phyloP scores from a whole-genome alignment of 208 protist species.

The Herpetomonas tarakana region DNA sequence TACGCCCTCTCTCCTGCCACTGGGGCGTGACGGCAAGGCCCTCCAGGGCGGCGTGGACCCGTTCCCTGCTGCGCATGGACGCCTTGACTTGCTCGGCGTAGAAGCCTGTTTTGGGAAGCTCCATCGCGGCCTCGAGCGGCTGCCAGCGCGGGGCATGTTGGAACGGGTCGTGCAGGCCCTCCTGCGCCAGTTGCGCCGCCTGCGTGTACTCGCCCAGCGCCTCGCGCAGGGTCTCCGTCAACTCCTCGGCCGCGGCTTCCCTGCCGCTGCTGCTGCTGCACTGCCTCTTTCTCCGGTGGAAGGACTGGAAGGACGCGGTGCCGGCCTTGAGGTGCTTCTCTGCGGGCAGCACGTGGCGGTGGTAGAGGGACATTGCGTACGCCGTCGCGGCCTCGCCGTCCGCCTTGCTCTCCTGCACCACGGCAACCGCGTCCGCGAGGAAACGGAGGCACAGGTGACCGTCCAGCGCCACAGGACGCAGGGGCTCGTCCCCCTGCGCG shows the following conservation, averaged over 20 bases:
- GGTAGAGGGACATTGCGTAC: constrained; percentile 9
- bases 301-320: constrained; percentile 17
- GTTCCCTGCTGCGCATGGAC: not conserved
- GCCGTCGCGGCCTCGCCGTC: constrained; percentile 17
- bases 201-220: constrained; percentile 13
- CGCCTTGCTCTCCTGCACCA: not conserved
- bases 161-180: constrained; percentile 10
- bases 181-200: constrained; percentile 19
- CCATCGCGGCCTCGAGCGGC: not conserved
- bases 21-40: not conserved
- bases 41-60: not conserved
- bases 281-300: not conserved
- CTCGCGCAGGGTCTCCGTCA: not conserved
- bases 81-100: not conserved
- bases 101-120: too few species aligned
- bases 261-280: not conserved
- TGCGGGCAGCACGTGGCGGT: constrained; percentile 11
- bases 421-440: not conserved
- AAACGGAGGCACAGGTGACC: not conserved
- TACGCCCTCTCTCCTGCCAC: too few species aligned
- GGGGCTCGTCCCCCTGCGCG: not conserved
- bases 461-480: too few species aligned
- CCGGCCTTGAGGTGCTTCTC: constrained; percentile 29
- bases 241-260: not conserved
- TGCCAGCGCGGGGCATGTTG: not conserved